Conservation (phyloP, 2,329 filamentous ascomycete genomes). For the Stromatinia cepivora region DNA sequence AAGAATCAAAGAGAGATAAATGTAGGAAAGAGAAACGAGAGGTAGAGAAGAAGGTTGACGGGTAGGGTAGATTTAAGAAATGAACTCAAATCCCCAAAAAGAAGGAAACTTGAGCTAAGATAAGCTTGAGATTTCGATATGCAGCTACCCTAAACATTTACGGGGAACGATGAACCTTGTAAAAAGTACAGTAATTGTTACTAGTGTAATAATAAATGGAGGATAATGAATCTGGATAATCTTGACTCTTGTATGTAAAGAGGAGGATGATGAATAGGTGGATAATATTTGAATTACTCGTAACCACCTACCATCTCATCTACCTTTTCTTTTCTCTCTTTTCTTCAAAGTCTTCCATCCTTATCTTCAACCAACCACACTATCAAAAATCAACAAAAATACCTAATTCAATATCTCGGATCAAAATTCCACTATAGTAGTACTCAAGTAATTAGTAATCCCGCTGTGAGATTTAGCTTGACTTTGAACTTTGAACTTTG, state of each 20-base stretch:
- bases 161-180: neutral
- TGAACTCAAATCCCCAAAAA: neutral
- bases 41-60: neutral
- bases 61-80: neutral
- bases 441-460: neutral
- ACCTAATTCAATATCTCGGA: neutral
- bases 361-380: neutral
- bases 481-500: neutral
- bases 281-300: no score
- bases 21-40: neutral
- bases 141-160: neutral
- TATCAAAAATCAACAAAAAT: neutral
- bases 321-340: neutral
- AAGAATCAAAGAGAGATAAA: neutral
- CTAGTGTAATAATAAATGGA: neutral
- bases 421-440: neutral
- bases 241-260: neutral
- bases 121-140: slow-evolving; percentile 16
- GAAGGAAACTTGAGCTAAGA: slow-evolving; percentile 7
- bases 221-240: neutral
- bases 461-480: neutral
- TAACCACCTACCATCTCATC: neutral
- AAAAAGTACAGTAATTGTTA: no score
- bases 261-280: neutral
- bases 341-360: neutral